phyloP scores from a whole-genome alignment of 768 basidiomycete species.

The Hemileccinum impolitum region DNA sequence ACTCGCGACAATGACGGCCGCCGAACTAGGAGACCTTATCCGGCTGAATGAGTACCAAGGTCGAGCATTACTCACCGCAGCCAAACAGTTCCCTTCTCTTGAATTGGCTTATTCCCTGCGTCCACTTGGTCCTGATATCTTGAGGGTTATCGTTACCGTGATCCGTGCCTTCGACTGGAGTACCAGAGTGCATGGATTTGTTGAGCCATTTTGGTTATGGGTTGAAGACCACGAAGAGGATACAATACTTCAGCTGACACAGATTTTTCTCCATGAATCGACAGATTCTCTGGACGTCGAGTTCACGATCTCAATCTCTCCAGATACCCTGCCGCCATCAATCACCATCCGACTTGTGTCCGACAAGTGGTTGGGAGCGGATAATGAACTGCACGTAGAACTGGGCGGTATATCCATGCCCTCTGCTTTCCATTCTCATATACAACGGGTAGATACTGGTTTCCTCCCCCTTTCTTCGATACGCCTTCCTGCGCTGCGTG shows the following conservation, averaged over 20 bases:
- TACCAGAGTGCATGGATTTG: conserved; percentile 62
- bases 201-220: conserved; percentile 96
- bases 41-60: conserved; percentile 88
- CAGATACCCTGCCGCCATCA: conserved; percentile 53
- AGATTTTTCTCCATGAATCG: conserved; percentile 66
- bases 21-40: conserved; percentile 72
- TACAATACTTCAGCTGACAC: conserved; percentile 78
- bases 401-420: conserved; percentile 81
- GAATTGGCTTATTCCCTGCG: conserved; percentile 64
- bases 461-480: conserved; percentile 61
- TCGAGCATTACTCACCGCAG: conserved; percentile 69
- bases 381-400: conserved; percentile 63
- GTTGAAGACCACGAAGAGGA: conserved; percentile 80
- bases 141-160: conserved; percentile 69
- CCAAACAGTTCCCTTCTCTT: conserved; percentile 79
- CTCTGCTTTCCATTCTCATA: conserved; percentile 47
- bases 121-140: conserved; percentile 80
- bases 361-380: conserved; percentile 92
- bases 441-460: conserved; percentile 67
- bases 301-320: conserved; percentile 76
- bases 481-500: conserved; percentile 41
- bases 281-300: conserved; percentile 60
- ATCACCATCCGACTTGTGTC: conserved; percentile 79
- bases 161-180: conserved; percentile 78
- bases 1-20: conserved; percentile 61